phyloP scores from a whole-genome alignment of 305 asterid genomes.

The Petunia hybrid region DNA sequence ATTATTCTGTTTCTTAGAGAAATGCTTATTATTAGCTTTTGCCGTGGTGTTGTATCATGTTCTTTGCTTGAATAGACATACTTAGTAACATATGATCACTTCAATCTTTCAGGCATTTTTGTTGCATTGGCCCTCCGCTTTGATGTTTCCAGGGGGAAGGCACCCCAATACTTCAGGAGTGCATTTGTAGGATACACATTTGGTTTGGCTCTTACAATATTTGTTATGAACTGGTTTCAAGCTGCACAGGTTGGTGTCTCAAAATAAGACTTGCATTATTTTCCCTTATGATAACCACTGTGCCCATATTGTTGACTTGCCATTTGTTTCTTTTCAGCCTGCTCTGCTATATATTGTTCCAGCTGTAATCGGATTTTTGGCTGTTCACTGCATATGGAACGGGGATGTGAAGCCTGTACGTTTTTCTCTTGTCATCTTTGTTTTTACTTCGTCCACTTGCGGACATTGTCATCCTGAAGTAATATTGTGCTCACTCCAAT shows the following conservation, averaged over 20 bases:
- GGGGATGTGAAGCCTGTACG: conserved; percentile 89
- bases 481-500: not conserved
- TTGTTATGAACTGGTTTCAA: conserved; percentile 98
- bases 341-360: conserved; percentile 94
- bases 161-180: conserved; percentile 80
- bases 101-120: conserved; percentile 75
- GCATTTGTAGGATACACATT: conserved; percentile 81
- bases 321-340: conserved; percentile 62
- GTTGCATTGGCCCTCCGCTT: conserved; percentile 94
- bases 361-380: conserved; percentile 87
- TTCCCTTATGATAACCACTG: not conserved
- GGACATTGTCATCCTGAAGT: not conserved
- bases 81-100: conserved; percentile 25
- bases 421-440: conserved; percentile 13
- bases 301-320: conserved; percentile 2
- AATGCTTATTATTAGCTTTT: not conserved
- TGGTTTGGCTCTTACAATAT: conserved; percentile 77
- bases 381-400: conserved; percentile 82
- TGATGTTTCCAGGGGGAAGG: conserved; percentile 89
- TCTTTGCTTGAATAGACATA: not conserved
- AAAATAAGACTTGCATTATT: not conserved
- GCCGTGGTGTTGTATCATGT: not conserved
- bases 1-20: not conserved
- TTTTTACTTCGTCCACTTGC: not conserved
- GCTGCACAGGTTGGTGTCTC: conserved; percentile 79